Evolutionary conservation across 192 early-diverging fungal species (phyloP), one percentile per base, ranked within the genome.

Genomic region (Rhizoclosmatium sp.): DNA sequence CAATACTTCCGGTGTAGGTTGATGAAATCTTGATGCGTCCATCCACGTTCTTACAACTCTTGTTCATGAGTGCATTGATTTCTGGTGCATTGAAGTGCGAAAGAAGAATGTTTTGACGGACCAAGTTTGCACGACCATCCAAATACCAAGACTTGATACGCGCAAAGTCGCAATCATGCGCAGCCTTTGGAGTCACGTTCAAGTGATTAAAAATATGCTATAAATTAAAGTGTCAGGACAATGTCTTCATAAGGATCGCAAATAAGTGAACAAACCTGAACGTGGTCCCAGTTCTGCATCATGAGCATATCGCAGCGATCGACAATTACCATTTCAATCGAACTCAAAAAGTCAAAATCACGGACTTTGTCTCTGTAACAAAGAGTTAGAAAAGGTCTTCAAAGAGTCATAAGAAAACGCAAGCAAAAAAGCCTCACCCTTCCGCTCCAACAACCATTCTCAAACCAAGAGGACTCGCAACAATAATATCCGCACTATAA

Each of bases 231-330:
- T 62, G 60, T 62, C 7, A 4, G 65, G 42, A 23, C n/a, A 69
- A 47, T 31, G 66, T 46, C 60, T 23, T 4, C 69, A 61, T 14
- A 41, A 47, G 39, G 42, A 16, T 16, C 78, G 73, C 4, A n/a
- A 79, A 48, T 19, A 49, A 16, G 4, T n/a, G 47, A 44, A 46
- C 48, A 47, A 76, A 93, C 91, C 83, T 88, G 80, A 48, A 98
- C 85, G 75, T 99, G 96, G 74, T 99, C 97, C 97, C 97, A 99
- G 88, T 98, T 99, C 79, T 99, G 98, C 97, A 97, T 98, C 75
- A 96, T 80, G 74, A 98, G 84, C 58, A 92, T 87, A 56, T 97
- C 93, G 47, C 93, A 88, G 75, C 93, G 91, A 81, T 98, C 96
- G 12, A 97, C 76, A 67, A 99, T 91, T 1, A 96, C 83, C 39